Percentiles rank a stretch among this genome's conserved stretches.
These are phyloP conservation scores for Echinochloa phyllopogon DNA, from an alignment of 176 grass and related monocot genomes.

Conservation along the genomic window DNA sequence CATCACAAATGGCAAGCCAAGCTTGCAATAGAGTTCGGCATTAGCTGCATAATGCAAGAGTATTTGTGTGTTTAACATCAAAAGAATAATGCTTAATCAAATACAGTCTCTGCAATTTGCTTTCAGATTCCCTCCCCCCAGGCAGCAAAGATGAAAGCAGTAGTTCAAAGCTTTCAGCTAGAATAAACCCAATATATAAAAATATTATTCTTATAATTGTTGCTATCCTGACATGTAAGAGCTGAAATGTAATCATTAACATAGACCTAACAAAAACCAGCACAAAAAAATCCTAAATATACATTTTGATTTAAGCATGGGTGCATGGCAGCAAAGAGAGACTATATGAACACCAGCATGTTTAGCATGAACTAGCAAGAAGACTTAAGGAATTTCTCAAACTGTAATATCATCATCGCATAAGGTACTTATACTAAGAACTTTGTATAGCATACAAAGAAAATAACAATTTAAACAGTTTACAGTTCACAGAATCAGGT, in stretches of 20 bases:
- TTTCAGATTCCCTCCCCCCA: neutral
- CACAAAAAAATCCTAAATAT: neutral
- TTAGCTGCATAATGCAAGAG: constrained; percentile 59
- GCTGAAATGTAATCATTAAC: constrained; percentile 5
- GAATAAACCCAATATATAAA: constrained; percentile 19
- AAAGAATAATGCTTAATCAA: neutral
- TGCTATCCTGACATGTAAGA: neutral
- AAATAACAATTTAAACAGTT: constrained; percentile 33
- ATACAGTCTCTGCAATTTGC: neutral
- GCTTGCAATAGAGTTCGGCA: constrained; percentile 86
- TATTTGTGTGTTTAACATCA: constrained; percentile 6
- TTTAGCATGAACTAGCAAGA: constrained; percentile 6
- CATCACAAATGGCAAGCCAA: constrained; percentile 96
- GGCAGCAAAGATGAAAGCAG: neutral
- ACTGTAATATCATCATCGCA: neutral
- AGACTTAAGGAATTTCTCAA: neutral
- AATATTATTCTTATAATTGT: neutral
- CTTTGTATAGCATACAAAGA: neutral
- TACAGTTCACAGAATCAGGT: constrained; percentile 84
- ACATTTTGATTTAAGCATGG: constrained; percentile 9
- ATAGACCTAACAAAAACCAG: neutral
- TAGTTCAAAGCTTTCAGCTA: constrained; percentile 5
- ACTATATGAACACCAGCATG: neutral
- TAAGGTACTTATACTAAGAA: constrained; percentile 26
- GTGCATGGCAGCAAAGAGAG: neutral